Evolutionary conservation across 2,329 filamentous ascomycete species (phyloP), one percentile per base, ranked within the genome.

Genomic region (Colletotrichum neosansevieriae): DNA sequence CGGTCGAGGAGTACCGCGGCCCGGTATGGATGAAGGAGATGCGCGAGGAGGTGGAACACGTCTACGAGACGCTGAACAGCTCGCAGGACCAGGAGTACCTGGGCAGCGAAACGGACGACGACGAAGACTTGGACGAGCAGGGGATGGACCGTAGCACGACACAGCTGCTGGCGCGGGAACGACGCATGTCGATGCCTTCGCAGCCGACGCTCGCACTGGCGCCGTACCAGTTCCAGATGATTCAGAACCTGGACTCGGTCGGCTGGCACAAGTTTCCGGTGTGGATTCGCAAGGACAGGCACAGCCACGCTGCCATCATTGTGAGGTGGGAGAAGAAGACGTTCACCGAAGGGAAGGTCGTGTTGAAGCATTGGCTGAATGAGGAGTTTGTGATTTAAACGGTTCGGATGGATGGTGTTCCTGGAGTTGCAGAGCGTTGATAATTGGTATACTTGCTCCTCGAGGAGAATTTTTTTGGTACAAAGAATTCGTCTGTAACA

Each of bases 231-330:
- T 97, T 97, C 76, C 85, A 87, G 56, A 97, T 97, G 88, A 92
- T 97, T 70, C 85, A 91, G 34, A 88, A 89, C 10, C 82, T 98
- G 56, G 89, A 98, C 73, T 76, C 78, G n/a, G 76, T 91, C 2
- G 84, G 85, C 4, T 91, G 88, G 86, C 83, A 84, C 54, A 92
- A 91, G 76, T 90, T 88, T 71, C 88, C 86, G 1, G 88, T 94
- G 3, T 90, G 91, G 80, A 94, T 96, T 44, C 91, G 92, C 71
- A 92, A 94, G 6, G 86, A 89, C 62, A 81, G 85, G n/a, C 93
- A 97, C 76, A 93, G 88, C 68, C 95, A 98, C 78, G 95, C 94
- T 0, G 94, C 94, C 3, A 97, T 98, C 54, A 93, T 98, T 71
- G 90, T 97, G 40, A 87, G 95, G 42, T 88, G 84, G 66, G 88